Evolutionary conservation across 2,329 filamentous ascomycete genomes (phyloP).

Genomic region (Aspergillus thermomutatus): DNA sequence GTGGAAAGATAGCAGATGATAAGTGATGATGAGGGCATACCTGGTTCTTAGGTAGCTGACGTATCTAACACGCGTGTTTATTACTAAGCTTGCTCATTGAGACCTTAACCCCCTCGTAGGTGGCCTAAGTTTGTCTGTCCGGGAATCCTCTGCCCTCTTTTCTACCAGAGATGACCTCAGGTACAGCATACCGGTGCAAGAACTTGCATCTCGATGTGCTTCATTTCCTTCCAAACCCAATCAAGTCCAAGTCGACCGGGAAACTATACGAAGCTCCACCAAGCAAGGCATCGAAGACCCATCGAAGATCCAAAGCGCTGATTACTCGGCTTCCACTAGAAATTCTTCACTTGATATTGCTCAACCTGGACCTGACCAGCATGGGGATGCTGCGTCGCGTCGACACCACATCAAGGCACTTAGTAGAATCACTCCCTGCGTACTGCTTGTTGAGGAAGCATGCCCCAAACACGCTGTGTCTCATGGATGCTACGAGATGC

Average conservation of each 20-base stretch:
- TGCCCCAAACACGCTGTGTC: not conserved
- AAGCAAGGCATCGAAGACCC: not conserved
- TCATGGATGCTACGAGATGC: constrained; percentile 1
- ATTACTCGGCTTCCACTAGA: not conserved
- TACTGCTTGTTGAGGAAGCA: constrained; percentile 1
- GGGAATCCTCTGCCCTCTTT: not conserved
- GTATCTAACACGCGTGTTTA: no score
- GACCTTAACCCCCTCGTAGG: not conserved
- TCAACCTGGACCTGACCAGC: constrained; percentile 3
- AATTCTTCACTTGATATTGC: constrained; percentile 3
- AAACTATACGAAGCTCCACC: constrained; percentile 3
- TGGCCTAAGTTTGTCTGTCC: not conserved
- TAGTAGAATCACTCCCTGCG: constrained; percentile 6
- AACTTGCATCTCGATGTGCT: not conserved
- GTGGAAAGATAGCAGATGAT: not conserved
- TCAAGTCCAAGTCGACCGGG: no score
- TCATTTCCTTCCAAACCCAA: not conserved
- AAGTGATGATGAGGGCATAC: not conserved
- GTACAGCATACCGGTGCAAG: not conserved
- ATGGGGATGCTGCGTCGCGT: constrained; percentile 4
- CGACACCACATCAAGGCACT: not conserved
- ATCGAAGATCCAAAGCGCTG: not conserved
- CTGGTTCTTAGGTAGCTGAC: not conserved
- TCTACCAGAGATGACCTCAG: not conserved
- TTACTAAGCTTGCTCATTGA: not conserved